Base-by-base conservation (phyloP, 208 protist genomes). In the Phytomonas serpens region DNA sequence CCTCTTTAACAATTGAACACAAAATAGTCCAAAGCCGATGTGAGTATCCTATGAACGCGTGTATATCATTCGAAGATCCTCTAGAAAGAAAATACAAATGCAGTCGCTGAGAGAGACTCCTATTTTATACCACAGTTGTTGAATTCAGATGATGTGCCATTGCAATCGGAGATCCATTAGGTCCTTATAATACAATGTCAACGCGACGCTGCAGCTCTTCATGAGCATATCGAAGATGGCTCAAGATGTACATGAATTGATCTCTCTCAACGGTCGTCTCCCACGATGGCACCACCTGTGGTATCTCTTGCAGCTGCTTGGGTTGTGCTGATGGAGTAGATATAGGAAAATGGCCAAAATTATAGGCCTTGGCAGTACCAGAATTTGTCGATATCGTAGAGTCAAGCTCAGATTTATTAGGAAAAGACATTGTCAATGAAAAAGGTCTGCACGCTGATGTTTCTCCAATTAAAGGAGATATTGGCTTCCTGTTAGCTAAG, bases 321-420 rank as follows among this genome's bases (percentile, higher is more conserved):
- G 30, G 27, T 66, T 66, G 62, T 68, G 67, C 67, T n/a, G 51
- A 67, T 7, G 42, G 23, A n/a, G 67, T 66, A 9, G 51, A n/a
- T 38, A 19, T n/a, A 9, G 10, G 19, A 11, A 37, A 70, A 33
- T 70, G 67, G 11, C 63, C 63, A 23, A 67, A 67, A 67, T 62
- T 57, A 4, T 38, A 11, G 0, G 16, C 47, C 47, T 27, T 27
- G 1, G 47, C 1, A 57, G 47, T 0, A 57, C 13, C 47, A 57
- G 47, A 27, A 27, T 57, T 57, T 11, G 47, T 19, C 47, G 16
- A 6, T 57, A 19, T 57, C 23, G 19, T 57, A 57, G 47, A 57
- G 23, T 9, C 13, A 9, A 1, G 1, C 5, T 57, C 23, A 19
- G 7, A 57, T 57, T 57, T 57, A 57, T 57, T 57, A 57, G 47